phyloP scores from a whole-genome alignment of 768 basidiomycete species.

The Imleria badia region DNA sequence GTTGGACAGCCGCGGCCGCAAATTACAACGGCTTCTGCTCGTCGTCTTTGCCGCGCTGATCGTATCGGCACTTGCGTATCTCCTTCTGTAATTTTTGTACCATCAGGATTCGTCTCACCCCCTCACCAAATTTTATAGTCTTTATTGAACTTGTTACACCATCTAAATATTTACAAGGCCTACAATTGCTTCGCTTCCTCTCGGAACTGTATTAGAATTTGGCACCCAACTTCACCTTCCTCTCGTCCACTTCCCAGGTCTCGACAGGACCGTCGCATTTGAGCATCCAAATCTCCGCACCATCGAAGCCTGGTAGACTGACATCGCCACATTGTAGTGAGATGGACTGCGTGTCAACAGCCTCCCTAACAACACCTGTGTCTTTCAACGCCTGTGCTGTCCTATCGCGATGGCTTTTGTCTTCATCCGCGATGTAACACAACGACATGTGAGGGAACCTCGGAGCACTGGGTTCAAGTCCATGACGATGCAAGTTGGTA shows the following conservation, averaged over 20 bases:
- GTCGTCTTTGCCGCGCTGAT: conserved; percentile 7
- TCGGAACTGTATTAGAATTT: background rate
- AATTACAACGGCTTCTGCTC: background rate
- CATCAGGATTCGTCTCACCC: background rate
- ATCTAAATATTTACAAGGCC: background rate
- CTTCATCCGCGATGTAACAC: conserved; percentile 70
- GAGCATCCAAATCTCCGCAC: conserved; percentile 58
- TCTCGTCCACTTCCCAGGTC: conserved; percentile 49
- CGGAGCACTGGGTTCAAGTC: conserved; percentile 49
- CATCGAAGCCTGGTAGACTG: conserved; percentile 44
- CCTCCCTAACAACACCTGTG: conserved; percentile 34
- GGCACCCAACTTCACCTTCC: conserved; percentile 30
- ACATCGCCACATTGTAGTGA: conserved; percentile 23
- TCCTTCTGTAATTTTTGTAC: background rate
- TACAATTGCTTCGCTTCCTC: background rate
- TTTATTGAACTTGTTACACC: too few species aligned
- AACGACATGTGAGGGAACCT: conserved; percentile 72
- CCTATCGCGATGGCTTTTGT: conserved; percentile 51
- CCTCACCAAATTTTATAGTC: background rate
- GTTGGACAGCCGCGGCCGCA: background rate
- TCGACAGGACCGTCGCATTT: conserved; percentile 60
- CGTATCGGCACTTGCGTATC: conserved; percentile 3
- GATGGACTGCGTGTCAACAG: conserved; percentile 26
- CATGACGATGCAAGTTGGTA: conserved; percentile 30
- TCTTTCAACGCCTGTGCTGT: conserved; percentile 45